These are phyloP conservation scores for Ustilago tritici DNA, from an alignment of 1,284 basidiomycete genomes.

Conservation along the genomic window DNA sequence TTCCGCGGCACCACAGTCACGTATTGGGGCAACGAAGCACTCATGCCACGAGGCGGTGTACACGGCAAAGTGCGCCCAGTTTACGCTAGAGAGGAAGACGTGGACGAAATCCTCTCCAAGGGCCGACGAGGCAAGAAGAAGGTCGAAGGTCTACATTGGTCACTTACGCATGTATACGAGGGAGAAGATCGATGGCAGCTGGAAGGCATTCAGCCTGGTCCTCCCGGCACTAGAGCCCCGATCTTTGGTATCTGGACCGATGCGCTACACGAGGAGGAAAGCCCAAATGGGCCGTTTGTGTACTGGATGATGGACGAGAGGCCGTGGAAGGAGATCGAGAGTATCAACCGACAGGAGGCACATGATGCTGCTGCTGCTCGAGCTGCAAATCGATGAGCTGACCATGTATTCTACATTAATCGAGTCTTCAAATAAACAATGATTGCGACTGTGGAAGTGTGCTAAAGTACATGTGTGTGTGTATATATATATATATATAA, in stretches of 20 bases:
- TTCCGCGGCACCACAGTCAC: constrained; percentile 55
- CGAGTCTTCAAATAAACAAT: not conserved
- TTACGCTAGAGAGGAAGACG: constrained; percentile 37
- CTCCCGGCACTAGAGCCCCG: constrained; percentile 49
- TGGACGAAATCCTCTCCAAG: constrained; percentile 25
- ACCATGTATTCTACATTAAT: not conserved
- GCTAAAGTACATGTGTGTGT: constrained; percentile 2
- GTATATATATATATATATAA: too few relatives aligned
- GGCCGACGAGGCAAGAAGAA: constrained; percentile 26
- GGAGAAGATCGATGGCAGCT: constrained; percentile 56
- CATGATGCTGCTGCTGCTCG: constrained; percentile 15
- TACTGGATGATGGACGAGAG: constrained; percentile 55
- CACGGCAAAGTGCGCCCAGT: constrained; percentile 50
- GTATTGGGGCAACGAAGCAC: constrained; percentile 47
- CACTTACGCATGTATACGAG: constrained; percentile 55
- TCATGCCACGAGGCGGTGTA: constrained; percentile 43
- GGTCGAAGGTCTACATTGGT: constrained; percentile 52
- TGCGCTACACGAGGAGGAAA: constrained; percentile 39
- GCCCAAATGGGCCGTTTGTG: constrained; percentile 49
- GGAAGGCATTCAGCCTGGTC: constrained; percentile 51
- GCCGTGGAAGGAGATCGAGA: constrained; percentile 47
- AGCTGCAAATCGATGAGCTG: constrained; percentile 10
- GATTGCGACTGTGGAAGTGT: not conserved
- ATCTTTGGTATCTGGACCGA: constrained; percentile 59
- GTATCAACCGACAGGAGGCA: constrained; percentile 31